Conservation (phyloP, 148 eudicot genomes). For the Rhododendron williamsianum region DNA sequence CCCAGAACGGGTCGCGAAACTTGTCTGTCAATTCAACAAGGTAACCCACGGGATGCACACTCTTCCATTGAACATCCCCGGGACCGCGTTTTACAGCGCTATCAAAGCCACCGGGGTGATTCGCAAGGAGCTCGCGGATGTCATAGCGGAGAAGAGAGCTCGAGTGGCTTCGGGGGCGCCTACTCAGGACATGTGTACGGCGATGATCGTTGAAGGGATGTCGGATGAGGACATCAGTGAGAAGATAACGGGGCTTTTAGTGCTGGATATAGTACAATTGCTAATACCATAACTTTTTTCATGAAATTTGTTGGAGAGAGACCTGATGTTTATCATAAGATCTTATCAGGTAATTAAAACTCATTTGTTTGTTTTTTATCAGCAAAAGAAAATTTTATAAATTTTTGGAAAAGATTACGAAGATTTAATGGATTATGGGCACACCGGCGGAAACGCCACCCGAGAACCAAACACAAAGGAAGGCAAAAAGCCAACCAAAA, state of each 20-base stretch:
- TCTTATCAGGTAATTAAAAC: neutral
- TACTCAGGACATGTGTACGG: neutral
- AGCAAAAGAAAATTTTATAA: too few relatives aligned
- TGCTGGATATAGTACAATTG: too few relatives aligned
- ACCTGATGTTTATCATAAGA: neutral
- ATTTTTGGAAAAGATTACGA: too few relatives aligned
- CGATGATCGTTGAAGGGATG: neutral
- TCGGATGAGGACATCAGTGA: neutral
- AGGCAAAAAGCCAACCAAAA: too few relatives aligned
- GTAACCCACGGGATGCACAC: neutral
- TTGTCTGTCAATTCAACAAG: neutral
- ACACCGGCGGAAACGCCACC: too few relatives aligned
- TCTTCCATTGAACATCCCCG: neutral
- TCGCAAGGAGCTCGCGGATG: slow-evolving; percentile 11
- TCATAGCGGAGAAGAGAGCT: slow-evolving; percentile 8
- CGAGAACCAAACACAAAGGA: too few relatives aligned
- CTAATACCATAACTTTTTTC: too few relatives aligned
- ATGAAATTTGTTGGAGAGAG: slow-evolving; percentile 1
- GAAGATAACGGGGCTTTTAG: neutral
- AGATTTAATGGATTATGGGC: too few relatives aligned
- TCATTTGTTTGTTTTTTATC: too few relatives aligned
- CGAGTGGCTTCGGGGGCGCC: neutral
- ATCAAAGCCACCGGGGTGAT: slow-evolving; percentile 2
- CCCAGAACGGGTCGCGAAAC: slow-evolving; percentile 5
- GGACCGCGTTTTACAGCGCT: slow-evolving; percentile 2